phyloP scores from a whole-genome alignment of 805 yeast species.

The Ogataea henricii region DNA sequence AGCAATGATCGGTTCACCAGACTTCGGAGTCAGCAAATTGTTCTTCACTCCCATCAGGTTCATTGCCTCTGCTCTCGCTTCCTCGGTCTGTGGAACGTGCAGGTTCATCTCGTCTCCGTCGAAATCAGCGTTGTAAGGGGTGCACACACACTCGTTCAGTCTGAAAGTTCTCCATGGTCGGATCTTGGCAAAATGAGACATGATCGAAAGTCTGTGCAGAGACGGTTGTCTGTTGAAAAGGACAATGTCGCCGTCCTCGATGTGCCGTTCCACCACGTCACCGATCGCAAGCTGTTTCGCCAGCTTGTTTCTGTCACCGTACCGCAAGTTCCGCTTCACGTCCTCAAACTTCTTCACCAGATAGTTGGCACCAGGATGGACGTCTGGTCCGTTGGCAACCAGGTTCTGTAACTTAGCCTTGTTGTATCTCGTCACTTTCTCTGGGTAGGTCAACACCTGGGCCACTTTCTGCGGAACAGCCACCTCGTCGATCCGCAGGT shows the following conservation, averaged over 20 bases:
- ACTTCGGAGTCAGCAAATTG: constrained; percentile 90
- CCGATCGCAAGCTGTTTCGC: constrained; percentile 82
- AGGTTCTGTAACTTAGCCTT: constrained; percentile 72
- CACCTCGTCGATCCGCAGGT: constrained; percentile 90
- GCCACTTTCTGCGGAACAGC: constrained; percentile 98
- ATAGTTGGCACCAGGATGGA: constrained; percentile 97
- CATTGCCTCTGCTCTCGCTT: constrained; percentile 98
- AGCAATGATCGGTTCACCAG: constrained; percentile 99
- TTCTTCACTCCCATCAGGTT: constrained; percentile 97
- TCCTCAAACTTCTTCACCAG: constrained; percentile 78
- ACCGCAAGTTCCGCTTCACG: constrained; percentile 84
- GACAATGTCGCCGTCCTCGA: constrained; percentile 96
- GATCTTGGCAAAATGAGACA: constrained; percentile 93
- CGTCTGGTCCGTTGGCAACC: constrained; percentile 80
- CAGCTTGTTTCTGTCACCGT: constrained; percentile 78
- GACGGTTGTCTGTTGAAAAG: constrained; percentile 98
- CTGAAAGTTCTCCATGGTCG: constrained; percentile 98
- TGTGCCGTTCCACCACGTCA: constrained; percentile 93
- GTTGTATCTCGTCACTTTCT: constrained; percentile 87
- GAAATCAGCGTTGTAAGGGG: constrained; percentile 98
- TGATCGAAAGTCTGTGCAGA: constrained; percentile 87
- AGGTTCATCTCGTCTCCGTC: constrained; percentile 99
- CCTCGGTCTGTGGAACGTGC: constrained; percentile 99
- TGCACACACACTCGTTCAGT: constrained; percentile 97
- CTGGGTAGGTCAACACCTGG: constrained; percentile 93